A percentile compares a stretch with the other conserved stretches of the same genome.
These are phyloP conservation scores for Petunia hybrid DNA, from an alignment of 305 asterid genomes.

Conservation along the genomic window DNA sequence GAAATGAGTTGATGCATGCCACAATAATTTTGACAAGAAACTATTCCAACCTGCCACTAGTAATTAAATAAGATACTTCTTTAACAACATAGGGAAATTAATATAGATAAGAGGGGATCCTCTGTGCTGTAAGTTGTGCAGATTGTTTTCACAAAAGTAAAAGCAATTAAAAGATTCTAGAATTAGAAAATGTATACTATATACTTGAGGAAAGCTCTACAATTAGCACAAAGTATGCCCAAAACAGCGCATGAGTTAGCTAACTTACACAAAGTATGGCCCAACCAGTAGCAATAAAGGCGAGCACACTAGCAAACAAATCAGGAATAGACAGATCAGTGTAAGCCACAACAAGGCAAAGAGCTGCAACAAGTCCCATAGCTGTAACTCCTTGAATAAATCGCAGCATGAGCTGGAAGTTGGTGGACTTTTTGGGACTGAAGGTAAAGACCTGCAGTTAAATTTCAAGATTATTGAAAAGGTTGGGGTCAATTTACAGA, in stretches of 20 bases:
- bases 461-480: neutral
- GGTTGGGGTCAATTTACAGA: neutral
- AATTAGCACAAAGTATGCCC: no score
- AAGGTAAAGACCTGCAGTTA: constrained; percentile 76
- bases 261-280: constrained; percentile 80
- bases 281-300: constrained; percentile 99
- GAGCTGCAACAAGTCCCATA: constrained; percentile 84
- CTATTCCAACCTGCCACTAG: constrained; percentile 8
- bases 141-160: neutral
- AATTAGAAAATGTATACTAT: no score
- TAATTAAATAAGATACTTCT: neutral
- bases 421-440: constrained; percentile 83
- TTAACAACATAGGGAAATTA: neutral
- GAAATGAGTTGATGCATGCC: neutral
- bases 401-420: constrained; percentile 91
- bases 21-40: neutral
- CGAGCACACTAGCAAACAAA: constrained; percentile 93
- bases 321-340: constrained; percentile 78
- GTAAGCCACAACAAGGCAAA: constrained; percentile 73
- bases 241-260: neutral
- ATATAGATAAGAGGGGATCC: neutral
- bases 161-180: neutral
- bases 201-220: no score
- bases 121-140: neutral
- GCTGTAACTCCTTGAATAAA: constrained; percentile 90